Evolutionary conservation across 2,329 filamentous ascomycete genomes (phyloP).

Genomic region (Penicillium fuscoglaucum): DNA sequence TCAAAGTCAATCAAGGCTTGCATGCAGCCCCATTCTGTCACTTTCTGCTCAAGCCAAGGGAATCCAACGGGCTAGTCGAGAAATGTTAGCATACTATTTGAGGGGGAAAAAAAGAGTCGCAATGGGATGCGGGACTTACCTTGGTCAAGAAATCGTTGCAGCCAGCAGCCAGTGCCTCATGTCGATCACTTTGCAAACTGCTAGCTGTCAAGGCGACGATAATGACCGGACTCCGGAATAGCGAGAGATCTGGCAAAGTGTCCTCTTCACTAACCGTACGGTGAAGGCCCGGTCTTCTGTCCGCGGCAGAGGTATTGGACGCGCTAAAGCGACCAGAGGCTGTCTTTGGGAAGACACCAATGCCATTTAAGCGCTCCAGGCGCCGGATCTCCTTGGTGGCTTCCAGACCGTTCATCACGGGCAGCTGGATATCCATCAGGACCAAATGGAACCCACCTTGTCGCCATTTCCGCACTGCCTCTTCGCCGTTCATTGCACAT

Average conservation of each 20-base stretch:
- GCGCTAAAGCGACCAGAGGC: constrained; percentile 55
- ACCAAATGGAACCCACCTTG: constrained; percentile 92
- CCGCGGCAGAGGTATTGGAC: constrained; percentile 26
- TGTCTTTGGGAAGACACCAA: constrained; percentile 82
- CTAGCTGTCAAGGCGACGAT: constrained; percentile 96
- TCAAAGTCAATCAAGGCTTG: constrained; percentile 98
- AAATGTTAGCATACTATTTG: constrained; percentile 9
- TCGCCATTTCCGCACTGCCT: constrained; percentile 92
- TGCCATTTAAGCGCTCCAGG: constrained; percentile 84
- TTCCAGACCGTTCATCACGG: constrained; percentile 92
- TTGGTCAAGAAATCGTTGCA: constrained; percentile 99
- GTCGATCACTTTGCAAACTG: constrained; percentile 89
- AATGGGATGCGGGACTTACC: constrained; percentile 53
- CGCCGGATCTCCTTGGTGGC: constrained; percentile 93
- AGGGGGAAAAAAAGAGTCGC: neutral
- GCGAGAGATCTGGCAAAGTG: constrained; percentile 38
- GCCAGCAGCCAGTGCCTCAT: constrained; percentile 89
- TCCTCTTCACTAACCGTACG: constrained; percentile 39
- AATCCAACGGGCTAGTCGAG: constrained; percentile 81
- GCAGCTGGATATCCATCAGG: constrained; percentile 97
- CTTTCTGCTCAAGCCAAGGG: constrained; percentile 94
- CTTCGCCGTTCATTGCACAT: constrained; percentile 92
- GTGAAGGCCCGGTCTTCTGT: constrained; percentile 22
- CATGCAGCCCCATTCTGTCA: constrained; percentile 99
- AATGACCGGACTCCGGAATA: constrained; percentile 96